These are phyloP conservation scores for Cercophora scortea DNA, from an alignment of 495 filamentous ascomycete genomes.

Conservation along the genomic window DNA sequence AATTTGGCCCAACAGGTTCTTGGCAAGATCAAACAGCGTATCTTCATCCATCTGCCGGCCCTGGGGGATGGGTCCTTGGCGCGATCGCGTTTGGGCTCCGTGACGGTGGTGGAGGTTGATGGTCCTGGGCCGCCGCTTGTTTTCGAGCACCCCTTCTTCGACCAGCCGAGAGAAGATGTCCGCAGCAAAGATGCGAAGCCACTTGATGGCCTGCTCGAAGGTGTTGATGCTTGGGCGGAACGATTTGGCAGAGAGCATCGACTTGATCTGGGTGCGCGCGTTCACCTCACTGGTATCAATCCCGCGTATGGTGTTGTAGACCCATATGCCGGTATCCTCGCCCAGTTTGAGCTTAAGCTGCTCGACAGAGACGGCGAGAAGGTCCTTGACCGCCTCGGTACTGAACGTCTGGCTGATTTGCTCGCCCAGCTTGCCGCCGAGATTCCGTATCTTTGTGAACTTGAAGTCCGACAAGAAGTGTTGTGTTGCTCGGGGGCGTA, in stretches of 20 bases:
- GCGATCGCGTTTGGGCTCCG: slow-evolving; percentile 60
- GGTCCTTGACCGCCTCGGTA: slow-evolving; percentile 71
- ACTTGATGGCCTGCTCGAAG: slow-evolving; percentile 73
- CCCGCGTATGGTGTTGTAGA: slow-evolving; percentile 80
- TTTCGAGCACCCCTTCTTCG: slow-evolving; percentile 86
- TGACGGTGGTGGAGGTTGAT: slow-evolving; percentile 76
- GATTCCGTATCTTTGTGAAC: slow-evolving; percentile 91
- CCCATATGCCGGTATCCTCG: slow-evolving; percentile 81
- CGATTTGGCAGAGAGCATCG: slow-evolving; percentile 96
- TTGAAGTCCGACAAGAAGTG: slow-evolving; percentile 80
- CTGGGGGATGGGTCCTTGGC: slow-evolving; percentile 68
- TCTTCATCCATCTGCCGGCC: slow-evolving; percentile 64
- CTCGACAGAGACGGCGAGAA: slow-evolving; percentile 65
- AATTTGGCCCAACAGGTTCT: slow-evolving; percentile 67
- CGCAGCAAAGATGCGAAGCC: slow-evolving; percentile 86
- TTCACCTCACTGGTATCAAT: slow-evolving; percentile 85
- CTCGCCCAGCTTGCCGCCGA: slow-evolving; percentile 93
- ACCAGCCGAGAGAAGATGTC: slow-evolving; percentile 87
- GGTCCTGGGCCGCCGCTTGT: slow-evolving; percentile 76
- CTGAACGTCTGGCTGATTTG: slow-evolving; percentile 68
- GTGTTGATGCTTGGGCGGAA: slow-evolving; percentile 80
- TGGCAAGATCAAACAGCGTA: slow-evolving; percentile 69
- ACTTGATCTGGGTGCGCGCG: slow-evolving; percentile 86
- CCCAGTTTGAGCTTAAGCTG: slow-evolving; percentile 74
- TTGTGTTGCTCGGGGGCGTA: slow-evolving; percentile 73